phyloP scores from a whole-genome alignment of 2,329 filamentous ascomycete species.

The Aspergillus udagawae region DNA sequence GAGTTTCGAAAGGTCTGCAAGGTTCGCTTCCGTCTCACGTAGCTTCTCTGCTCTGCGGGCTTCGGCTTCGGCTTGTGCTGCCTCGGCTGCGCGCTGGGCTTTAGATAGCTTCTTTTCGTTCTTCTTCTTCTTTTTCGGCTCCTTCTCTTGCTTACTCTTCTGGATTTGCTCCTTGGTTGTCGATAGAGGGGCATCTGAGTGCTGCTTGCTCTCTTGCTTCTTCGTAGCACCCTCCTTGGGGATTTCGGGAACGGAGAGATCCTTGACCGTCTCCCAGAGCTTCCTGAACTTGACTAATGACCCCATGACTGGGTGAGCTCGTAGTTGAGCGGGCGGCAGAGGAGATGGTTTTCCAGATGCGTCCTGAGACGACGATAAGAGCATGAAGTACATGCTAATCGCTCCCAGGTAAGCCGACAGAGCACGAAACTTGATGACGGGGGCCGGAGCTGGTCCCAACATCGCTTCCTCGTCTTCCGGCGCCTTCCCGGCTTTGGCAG shows the following conservation, averaged over 20 bases:
- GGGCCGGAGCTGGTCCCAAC: conserved; percentile 47
- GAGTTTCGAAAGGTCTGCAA: conserved; percentile 67
- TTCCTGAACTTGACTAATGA: conserved; percentile 73
- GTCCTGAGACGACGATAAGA: conserved; percentile 75
- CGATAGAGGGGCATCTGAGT: conserved; percentile 18
- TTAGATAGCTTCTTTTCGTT: conserved; percentile 39
- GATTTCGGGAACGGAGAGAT: conserved; percentile 53
- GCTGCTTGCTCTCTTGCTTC: conserved; percentile 19
- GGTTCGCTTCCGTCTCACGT: conserved; percentile 61
- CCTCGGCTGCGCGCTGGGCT: conserved; percentile 48
- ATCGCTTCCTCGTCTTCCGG: conserved; percentile 30
- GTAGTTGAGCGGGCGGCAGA: conserved; percentile 71
- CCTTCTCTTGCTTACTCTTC: conserved; percentile 37
- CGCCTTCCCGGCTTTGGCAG: conserved; percentile 55
- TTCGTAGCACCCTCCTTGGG: conserved; percentile 18
- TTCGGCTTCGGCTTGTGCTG: conserved; percentile 52
- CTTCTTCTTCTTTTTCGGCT: conserved; percentile 39
- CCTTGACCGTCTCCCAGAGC: conserved; percentile 72
- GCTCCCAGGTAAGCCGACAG: conserved; percentile 81
- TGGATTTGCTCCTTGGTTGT: conserved; percentile 22
- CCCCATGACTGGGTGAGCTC: conserved; percentile 89
- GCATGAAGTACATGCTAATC: conserved; percentile 88
- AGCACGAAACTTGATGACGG: conserved; percentile 70
- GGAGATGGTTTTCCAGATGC: conserved; percentile 53
- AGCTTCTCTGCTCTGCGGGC: conserved; percentile 52